These are phyloP conservation scores for Microstroma glucosiphilum DNA, from an alignment of 1,284 basidiomycete species.

Conservation along the genomic window DNA sequence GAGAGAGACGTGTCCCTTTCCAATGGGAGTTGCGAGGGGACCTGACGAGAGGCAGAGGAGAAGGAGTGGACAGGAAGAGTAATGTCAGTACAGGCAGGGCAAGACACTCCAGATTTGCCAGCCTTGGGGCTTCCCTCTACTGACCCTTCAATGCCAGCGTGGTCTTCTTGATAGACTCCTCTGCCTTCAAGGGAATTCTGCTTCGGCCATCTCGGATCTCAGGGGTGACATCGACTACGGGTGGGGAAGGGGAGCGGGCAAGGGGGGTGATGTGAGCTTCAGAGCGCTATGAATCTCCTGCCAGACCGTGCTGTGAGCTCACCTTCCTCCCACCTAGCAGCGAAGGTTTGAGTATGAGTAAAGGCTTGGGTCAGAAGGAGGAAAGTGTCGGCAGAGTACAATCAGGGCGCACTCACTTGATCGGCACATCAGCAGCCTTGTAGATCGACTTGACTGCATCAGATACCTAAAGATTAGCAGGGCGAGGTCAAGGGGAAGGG, in stretches of 20 bases:
- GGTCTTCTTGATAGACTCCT: conserved; percentile 88
- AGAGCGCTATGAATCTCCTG: no score
- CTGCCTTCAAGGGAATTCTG: conserved; percentile 1
- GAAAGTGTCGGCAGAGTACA: no score
- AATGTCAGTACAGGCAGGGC: not conserved
- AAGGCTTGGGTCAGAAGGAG: no score
- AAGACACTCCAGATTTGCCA: not conserved
- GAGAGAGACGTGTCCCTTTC: conserved; percentile 99
- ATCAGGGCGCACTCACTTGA: conserved; percentile 60
- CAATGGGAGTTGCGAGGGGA: conserved; percentile 61
- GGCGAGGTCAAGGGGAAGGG: no score
- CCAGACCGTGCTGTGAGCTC: no score
- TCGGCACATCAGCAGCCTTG: conserved; percentile 91
- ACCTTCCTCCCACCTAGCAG: conserved; percentile 71
- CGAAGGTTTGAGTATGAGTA: no score
- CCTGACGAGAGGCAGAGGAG: conserved; percentile 9
- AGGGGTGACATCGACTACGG: conserved; percentile 62
- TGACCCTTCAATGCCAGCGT: conserved; percentile 95
- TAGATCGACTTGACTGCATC: conserved; percentile 92
- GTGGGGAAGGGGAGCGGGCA: no score
- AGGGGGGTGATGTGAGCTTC: no score
- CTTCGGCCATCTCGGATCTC: conserved; percentile 8
- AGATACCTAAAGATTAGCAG: no score
- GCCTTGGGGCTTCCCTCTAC: conserved; percentile 27
- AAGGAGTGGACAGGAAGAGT: not conserved